A percentile compares a stretch with the other conserved stretches of the same genome.
Conservation (phyloP, 2,329 filamentous ascomycete genomes). For the Colletotrichum sp. region DNA sequence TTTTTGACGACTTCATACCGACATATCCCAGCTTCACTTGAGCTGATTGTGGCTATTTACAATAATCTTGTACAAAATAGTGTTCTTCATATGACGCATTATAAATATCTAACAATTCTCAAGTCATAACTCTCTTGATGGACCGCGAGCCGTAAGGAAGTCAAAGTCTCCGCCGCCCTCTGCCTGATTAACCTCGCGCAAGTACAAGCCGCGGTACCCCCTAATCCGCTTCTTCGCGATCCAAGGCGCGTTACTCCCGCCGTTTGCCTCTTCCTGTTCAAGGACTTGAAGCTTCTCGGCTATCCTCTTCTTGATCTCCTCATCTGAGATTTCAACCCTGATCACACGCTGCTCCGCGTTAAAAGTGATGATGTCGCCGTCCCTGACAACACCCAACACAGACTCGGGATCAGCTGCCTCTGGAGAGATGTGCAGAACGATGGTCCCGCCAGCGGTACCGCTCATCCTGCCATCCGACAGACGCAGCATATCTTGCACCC, state of each 20-base stretch:
- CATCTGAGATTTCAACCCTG: conserved; percentile 64
- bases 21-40: conserved; percentile 16
- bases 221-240: conserved; percentile 42
- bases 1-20: conserved; percentile 42
- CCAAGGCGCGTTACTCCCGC: conserved; percentile 33
- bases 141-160: conserved; percentile 53
- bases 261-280: conserved; percentile 38
- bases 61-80: background rate
- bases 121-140: background rate
- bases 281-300: conserved; percentile 51
- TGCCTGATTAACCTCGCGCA: conserved; percentile 63
- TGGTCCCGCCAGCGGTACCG: conserved; percentile 87
- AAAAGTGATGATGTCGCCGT: conserved; percentile 81
- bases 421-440: conserved; percentile 85
- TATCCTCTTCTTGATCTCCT: conserved; percentile 69
- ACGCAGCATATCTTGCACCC: conserved; percentile 79
- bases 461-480: conserved; percentile 88
- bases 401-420: conserved; percentile 80
- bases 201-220: conserved; percentile 64
- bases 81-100: background rate
- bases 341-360: conserved; percentile 71
- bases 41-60: background rate
- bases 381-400: conserved; percentile 75
- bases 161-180: conserved; percentile 65
- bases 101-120: background rate